Percentiles rank a stretch among this genome's conserved stretches.
Conservation (phyloP, 106 monocot genomes). For the Allium cepa region DNA sequence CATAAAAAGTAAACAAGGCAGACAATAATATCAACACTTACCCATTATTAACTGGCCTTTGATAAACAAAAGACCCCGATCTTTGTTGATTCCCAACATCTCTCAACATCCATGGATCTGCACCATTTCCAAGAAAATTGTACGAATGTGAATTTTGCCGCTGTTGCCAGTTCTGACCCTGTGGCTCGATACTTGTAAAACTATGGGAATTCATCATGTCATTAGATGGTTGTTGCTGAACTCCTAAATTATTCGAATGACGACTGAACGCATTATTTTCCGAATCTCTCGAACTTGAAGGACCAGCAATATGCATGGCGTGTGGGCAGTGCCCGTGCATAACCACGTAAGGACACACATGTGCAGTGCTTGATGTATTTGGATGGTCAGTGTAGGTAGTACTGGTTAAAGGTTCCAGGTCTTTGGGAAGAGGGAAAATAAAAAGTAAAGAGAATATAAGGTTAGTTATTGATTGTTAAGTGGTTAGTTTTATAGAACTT, state of each 20-base stretch:
- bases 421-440: constrained; percentile 7
- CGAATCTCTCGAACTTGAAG: constrained; percentile 22
- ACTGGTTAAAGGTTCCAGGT: constrained; percentile 32
- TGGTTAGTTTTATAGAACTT: background rate
- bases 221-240: constrained; percentile 16
- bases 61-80: constrained; percentile 31
- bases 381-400: constrained; percentile 30
- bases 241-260: constrained; percentile 20
- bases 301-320: constrained; percentile 18
- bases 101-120: constrained; percentile 33
- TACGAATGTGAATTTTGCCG: constrained; percentile 7
- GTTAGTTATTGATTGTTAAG: background rate
- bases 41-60: constrained; percentile 23
- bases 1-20: no score
- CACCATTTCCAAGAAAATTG: constrained; percentile 19
- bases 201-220: constrained; percentile 30
- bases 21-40: background rate
- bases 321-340: constrained; percentile 25
- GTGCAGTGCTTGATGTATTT: constrained; percentile 21
- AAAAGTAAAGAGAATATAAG: background rate
- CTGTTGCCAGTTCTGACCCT: constrained; percentile 34
- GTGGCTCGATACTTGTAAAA: constrained; percentile 25
- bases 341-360: constrained; percentile 48
- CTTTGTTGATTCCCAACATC: constrained; percentile 36
- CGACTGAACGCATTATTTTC: constrained; percentile 27